Evolutionary conservation across 345 rosid genomes (phyloP).

Genomic region (Boechera retrofracta): DNA sequence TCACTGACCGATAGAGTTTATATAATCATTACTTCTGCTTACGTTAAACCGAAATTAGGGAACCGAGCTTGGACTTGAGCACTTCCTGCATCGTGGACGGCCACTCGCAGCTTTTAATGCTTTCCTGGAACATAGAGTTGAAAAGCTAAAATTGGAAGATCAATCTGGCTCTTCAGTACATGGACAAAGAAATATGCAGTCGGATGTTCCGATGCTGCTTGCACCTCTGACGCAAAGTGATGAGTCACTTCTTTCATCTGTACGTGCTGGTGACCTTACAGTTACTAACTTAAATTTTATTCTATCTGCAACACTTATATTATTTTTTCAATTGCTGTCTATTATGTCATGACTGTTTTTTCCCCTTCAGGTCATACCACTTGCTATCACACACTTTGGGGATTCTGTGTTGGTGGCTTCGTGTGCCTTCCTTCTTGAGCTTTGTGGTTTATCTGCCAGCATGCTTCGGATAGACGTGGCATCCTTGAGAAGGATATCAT

Average conservation of each 20-base stretch:
- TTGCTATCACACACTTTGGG: constrained; percentile 85
- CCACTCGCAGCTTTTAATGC: constrained; percentile 92
- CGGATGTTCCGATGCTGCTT: constrained; percentile 90
- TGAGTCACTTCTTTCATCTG: constrained; percentile 80
- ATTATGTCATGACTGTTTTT: constrained; percentile 29
- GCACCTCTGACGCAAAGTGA: constrained; percentile 72
- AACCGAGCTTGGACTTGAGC: constrained; percentile 86
- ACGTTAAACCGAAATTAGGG: constrained; percentile 57
- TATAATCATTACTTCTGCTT: constrained; percentile 25
- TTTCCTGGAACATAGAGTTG: constrained; percentile 73
- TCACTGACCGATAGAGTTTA: constrained; percentile 5
- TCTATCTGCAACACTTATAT: constrained; percentile 13
- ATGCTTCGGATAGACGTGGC: constrained; percentile 84
- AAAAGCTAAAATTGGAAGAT: constrained; percentile 69
- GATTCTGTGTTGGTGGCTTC: constrained; percentile 87
- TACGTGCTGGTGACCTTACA: constrained; percentile 52
- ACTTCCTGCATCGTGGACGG: constrained; percentile 96
- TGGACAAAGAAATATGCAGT: constrained; percentile 75
- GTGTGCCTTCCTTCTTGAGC: constrained; percentile 84
- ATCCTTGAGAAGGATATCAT: constrained; percentile 81
- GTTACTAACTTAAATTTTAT: constrained; percentile 29
- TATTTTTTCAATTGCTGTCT: constrained; percentile 4
- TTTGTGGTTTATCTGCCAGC: constrained; percentile 89
- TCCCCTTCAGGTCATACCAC: constrained; percentile 78
- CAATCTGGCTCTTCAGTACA: constrained; percentile 54